phyloP scores from a whole-genome alignment of 805 yeast genomes.

The Metahyphopichia silvanorum region DNA sequence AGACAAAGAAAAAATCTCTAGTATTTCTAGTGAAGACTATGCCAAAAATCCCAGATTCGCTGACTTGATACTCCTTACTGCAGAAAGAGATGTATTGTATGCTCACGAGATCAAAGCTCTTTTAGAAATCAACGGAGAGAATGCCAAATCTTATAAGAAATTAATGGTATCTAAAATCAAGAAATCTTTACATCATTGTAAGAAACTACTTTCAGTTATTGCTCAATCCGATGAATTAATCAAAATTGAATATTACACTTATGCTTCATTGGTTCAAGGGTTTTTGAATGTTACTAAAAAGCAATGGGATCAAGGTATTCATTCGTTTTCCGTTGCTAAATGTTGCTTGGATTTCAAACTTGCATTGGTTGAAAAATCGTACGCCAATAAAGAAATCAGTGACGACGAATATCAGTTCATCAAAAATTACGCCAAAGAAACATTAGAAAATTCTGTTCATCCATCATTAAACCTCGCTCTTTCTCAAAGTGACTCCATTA shows the following conservation, averaged over 20 bases:
- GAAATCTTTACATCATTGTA: constrained; percentile 49
- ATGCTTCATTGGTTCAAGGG: constrained; percentile 51
- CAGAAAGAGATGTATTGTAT: constrained; percentile 73
- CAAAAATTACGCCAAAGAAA: constrained; percentile 48
- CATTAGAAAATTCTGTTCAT: constrained; percentile 58
- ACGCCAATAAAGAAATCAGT: constrained; percentile 16
- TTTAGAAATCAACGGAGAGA: constrained; percentile 51
- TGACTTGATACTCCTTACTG: constrained; percentile 56
- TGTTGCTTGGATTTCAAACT: constrained; percentile 54
- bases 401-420: constrained; percentile 16
- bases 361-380: constrained; percentile 5
- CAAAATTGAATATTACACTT: constrained; percentile 30
- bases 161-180: constrained; percentile 62
- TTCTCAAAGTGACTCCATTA: constrained; percentile 35
- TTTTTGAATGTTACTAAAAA: constrained; percentile 48
- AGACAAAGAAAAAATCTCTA: constrained; percentile 44
- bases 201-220: constrained; percentile 41
- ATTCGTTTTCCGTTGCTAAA: constrained; percentile 57
- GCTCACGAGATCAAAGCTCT: constrained; percentile 61
- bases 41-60: constrained; percentile 51
- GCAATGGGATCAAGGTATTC: constrained; percentile 53
- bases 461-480: constrained; percentile 60
- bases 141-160: constrained; percentile 41
- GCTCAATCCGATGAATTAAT: constrained; percentile 31
- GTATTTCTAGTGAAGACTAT: constrained; percentile 49